Evolutionary conservation across 2,329 filamentous ascomycete genomes (phyloP), one percentile per base, ranked within the genome.

Genomic region (Venturia aucupariae): DNA sequence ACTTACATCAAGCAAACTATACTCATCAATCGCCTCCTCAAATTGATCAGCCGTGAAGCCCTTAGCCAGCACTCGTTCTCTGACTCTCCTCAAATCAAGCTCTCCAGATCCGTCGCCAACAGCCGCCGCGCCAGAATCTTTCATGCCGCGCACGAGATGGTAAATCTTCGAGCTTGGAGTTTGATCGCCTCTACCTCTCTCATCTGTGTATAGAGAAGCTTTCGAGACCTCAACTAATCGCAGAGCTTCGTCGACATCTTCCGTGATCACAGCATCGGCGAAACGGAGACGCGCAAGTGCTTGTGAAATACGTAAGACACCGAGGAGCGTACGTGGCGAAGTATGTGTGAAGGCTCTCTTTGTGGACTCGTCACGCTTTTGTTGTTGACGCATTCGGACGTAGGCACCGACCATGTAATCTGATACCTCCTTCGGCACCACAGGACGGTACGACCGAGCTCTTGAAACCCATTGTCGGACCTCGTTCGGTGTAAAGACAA

Each of bases 371-470:
- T 96, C 92, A 65, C 89, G 87, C 75, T 93, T 92, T 76, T 97
- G 92, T 72, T 92, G 86, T 71, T 96, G 91, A 63, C 94, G 89
- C 82, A 99, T 88, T 67, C 90, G 89, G 39, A 99, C 94, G 73
- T 99, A 99, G 0, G 93, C 95, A 74, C 93, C 94, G 64, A 96
- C 90, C 81, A 99, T 91, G 80, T 99, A 99, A 74, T 99, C 94
- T 0, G 90, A 92, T 3, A 97, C 90, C 7, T 84, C 82, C 71
- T 88, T 89, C 0, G 93, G 91, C 4, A 99, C 90, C 0, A 87
- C 86, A 8, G 94, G 94, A 15, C 93, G 87, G 83, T 87, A 97
- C 19, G 89, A 90, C 63, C 94, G 88, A 1, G 94, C 94, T 72
- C 93, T 90, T 13, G 94, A 93, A 66, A 99, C 90, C 80, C 96